Conservation (phyloP, 805 yeast genomes). For the Barnettozyma siamensis region DNA sequence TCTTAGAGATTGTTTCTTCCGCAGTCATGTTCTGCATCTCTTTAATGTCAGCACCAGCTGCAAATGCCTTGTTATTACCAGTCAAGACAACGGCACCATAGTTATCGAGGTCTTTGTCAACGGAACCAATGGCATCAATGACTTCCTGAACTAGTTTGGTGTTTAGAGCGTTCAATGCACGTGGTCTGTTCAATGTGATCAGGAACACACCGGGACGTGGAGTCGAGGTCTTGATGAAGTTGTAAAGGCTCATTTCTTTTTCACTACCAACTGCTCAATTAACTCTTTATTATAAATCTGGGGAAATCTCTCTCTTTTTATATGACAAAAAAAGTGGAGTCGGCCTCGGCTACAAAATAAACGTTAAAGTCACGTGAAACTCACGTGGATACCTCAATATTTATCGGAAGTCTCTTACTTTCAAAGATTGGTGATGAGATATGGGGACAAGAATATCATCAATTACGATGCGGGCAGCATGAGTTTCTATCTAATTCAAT, state of each 20-base stretch:
- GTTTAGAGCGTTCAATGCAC: conserved; percentile 23
- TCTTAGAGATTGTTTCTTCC: conserved; percentile 29
- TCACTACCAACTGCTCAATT: too few relatives aligned
- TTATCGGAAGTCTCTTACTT: too few relatives aligned
- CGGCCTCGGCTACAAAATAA: neutral
- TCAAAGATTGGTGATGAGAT: too few relatives aligned
- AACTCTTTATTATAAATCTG: too few relatives aligned
- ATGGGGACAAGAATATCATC: too few relatives aligned
- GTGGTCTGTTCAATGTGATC: conserved; percentile 25
- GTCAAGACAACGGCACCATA: conserved; percentile 46
- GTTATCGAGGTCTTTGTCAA: conserved; percentile 23
- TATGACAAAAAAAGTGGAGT: neutral
- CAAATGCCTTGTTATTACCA: conserved; percentile 42
- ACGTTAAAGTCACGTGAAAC: neutral
- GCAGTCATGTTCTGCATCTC: conserved; percentile 38
- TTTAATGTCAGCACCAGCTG: conserved; percentile 53
- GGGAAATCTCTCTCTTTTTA: too few relatives aligned
- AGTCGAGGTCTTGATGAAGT: conserved; percentile 16
- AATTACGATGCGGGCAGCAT: too few relatives aligned
- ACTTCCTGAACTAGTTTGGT: conserved; percentile 17
- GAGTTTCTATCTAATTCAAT: too few relatives aligned
- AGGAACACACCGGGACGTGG: conserved; percentile 22
- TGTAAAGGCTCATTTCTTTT: conserved; percentile 14
- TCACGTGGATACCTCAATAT: too few relatives aligned
- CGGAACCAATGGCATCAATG: conserved; percentile 16